Evolutionary conservation across 2,329 filamentous ascomycete species (phyloP).

Genomic region (Ophiostoma montium): DNA sequence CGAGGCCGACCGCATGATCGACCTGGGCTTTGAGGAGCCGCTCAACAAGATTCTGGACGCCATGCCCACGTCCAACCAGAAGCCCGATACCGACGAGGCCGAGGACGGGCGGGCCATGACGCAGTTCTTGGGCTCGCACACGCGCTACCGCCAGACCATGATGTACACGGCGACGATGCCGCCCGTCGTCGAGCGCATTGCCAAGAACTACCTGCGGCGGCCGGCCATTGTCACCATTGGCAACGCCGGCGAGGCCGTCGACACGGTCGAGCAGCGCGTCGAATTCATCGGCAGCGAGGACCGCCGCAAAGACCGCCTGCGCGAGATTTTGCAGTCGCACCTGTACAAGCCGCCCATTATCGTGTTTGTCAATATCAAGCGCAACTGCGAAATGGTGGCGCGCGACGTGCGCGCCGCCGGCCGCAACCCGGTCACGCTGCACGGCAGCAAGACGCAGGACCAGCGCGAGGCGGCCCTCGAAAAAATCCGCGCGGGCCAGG

Average conservation of each 20-base stretch:
- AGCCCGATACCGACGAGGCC: slow-evolving; percentile 84
- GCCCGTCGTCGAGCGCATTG: slow-evolving; percentile 78
- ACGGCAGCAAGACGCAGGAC: slow-evolving; percentile 94
- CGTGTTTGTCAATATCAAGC: slow-evolving; percentile 99
- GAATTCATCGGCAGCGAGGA: slow-evolving; percentile 87
- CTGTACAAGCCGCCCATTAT: slow-evolving; percentile 86
- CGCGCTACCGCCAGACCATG: slow-evolving; percentile 93
- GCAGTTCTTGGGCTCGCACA: slow-evolving; percentile 56
- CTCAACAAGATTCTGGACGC: slow-evolving; percentile 97
- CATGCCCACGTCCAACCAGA: slow-evolving; percentile 82
- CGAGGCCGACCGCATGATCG: slow-evolving; percentile 98
- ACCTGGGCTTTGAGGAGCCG: slow-evolving; percentile 92
- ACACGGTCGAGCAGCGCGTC: slow-evolving; percentile 93
- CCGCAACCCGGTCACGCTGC: slow-evolving; percentile 76
- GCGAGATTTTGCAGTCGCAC: slow-evolving; percentile 68
- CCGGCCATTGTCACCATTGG: slow-evolving; percentile 92
- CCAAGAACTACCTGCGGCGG: slow-evolving; percentile 87
- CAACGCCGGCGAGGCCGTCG: slow-evolving; percentile 87
- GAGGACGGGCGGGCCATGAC: slow-evolving; percentile 81
- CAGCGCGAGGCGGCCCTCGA: slow-evolving; percentile 88
- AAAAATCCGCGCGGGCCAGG: slow-evolving; percentile 65
- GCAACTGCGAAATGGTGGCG: slow-evolving; percentile 91
- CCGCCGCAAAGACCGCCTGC: slow-evolving; percentile 89
- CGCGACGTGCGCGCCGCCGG: slow-evolving; percentile 91
- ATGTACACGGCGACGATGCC: slow-evolving; percentile 99